Base-by-base conservation (phyloP, 495 filamentous ascomycete genomes). In the Physcia stellaris region DNA sequence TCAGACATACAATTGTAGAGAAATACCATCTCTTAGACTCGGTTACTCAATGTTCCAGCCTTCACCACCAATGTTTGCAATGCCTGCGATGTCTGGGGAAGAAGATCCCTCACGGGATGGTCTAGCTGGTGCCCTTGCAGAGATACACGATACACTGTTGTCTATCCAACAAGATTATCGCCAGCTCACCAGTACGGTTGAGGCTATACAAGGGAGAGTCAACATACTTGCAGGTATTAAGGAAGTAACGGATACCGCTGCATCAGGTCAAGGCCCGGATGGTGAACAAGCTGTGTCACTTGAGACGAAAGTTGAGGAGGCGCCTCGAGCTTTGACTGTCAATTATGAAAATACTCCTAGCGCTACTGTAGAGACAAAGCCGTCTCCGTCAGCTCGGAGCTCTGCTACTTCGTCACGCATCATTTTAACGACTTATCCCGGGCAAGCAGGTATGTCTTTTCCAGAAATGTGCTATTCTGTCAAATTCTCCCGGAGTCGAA, bases 361-460 rank as follows among this genome's bases (percentile, higher is more conserved):
- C 13, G 24, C 13, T 5, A 18, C 13, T 16, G 24, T 18, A 12
- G 33, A 43, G 6, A 35, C 37, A 29, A 24, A 24, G 24, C 34
- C 31, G 19, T 43, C 15, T 23, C 37, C 13, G 41, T 43, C 23
- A 40, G 53, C 24, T 28, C 32, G 12, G 32, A 37, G 36, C 18
- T 23, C 26, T 31, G 47, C 24, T 45, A 49, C 27, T 23, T 72
- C 67, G 32, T 75, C 71, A 18, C 75, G 75, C 44, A 83, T 84
- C 41, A 77, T 82, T 43, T 67, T 80, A 47, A 94, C 86, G 21
- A 93, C 88, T 6, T 95, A 98, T 60, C 90, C 90, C 24, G 82
- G 81, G 41, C 90, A 95, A 64, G 79, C 81, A 43, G 90, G 87
- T n/a, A n/a, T n/a, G n/a, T n/a, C n/a, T n/a, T n/a, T n/a, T n/a